Base-by-base conservation (phyloP, 1,284 basidiomycete species). In the Termitomyces sp. region DNA sequence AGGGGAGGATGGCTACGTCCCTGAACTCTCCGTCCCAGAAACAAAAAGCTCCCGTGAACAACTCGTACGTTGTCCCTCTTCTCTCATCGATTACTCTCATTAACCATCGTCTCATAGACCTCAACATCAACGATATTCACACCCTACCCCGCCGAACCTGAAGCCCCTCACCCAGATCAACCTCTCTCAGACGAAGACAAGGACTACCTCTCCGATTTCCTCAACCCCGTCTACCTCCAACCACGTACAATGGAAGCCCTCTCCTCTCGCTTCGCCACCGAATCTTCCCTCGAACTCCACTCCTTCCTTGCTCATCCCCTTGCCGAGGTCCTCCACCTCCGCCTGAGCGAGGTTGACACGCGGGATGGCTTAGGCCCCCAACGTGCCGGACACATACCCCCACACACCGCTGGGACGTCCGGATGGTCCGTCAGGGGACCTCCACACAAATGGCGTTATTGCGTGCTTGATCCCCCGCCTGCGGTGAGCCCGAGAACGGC, bases 401-500 rank as follows among this genome's bases (percentile, higher is more conserved):
- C 79, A n/a, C 92, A 95, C 58, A 61, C 64, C 21, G 70, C 79
- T 15, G 83, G 82, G n/a, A 72, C 74, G 1, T 71, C 73, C 15
- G 76, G 77, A 26, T 98, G 94, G 94, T 67, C 67, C 33, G 66
- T 93, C 61, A 82, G 84, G 61, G 94, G 95, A 2, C 96, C 96
- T 5, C 91, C 95, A 28, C 94, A 96, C 71, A 94, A 95, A 71
- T 92, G 92, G 79, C 90, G 96, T 34, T 98, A 94, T 73, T 88
- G 90, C 64, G 78, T 80, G 2, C 84, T 94, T 31, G 63, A 65
- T 26, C 65, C 71, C 10, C 70, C 63, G 33, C 62, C 62, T 34
- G 65, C 73, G 10, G 78, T 80, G 41, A 71, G 72, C 31, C 81
- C 80, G 40, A 76, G 77, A 38, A 75, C 77, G 44, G 79, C 80